Conservation (phyloP, 1,139 yeast species). For the Yamadazyma diddensiae region DNA sequence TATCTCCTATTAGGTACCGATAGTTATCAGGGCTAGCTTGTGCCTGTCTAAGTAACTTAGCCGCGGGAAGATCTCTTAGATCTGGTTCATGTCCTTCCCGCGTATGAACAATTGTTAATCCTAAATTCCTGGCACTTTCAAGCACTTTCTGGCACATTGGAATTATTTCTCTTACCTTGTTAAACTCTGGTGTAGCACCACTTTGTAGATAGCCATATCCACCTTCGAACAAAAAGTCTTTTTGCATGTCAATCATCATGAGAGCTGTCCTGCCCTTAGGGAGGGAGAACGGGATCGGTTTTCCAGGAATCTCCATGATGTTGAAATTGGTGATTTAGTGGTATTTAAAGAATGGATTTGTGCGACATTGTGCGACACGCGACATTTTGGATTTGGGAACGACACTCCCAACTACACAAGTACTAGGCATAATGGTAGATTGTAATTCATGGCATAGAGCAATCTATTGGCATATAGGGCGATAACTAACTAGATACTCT, state of each 20-base stretch:
- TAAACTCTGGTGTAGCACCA: slow-evolving; percentile 8
- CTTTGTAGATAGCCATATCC: slow-evolving; percentile 15
- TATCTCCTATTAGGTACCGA: slow-evolving; percentile 13
- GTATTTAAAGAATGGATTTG: too few species aligned
- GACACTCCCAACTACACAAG: too few species aligned
- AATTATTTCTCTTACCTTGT: slow-evolving; percentile 11
- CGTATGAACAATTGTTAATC: slow-evolving; percentile 13
- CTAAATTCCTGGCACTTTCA: slow-evolving; percentile 12
- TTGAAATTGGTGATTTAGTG: too few species aligned
- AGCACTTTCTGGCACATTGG: slow-evolving; percentile 10
- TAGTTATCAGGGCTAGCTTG: slow-evolving; percentile 12
- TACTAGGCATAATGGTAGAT: too few species aligned
- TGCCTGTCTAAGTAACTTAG: slow-evolving; percentile 11
- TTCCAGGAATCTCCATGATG: neutral
- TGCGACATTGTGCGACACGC: too few species aligned
- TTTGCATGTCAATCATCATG: slow-evolving; percentile 15
- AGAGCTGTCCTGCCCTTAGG: slow-evolving; percentile 11
- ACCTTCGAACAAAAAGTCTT: slow-evolving; percentile 14
- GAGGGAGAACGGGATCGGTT: slow-evolving; percentile 9
- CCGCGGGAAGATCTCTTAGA: slow-evolving; percentile 13
- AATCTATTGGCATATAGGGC: too few species aligned
- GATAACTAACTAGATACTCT: too few species aligned
- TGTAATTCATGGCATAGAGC: too few species aligned
- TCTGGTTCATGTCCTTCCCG: slow-evolving; percentile 14
- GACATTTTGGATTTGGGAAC: too few species aligned